Conservation (phyloP, 2,329 filamentous ascomycete species). For the Colletotrichum spinosum region DNA sequence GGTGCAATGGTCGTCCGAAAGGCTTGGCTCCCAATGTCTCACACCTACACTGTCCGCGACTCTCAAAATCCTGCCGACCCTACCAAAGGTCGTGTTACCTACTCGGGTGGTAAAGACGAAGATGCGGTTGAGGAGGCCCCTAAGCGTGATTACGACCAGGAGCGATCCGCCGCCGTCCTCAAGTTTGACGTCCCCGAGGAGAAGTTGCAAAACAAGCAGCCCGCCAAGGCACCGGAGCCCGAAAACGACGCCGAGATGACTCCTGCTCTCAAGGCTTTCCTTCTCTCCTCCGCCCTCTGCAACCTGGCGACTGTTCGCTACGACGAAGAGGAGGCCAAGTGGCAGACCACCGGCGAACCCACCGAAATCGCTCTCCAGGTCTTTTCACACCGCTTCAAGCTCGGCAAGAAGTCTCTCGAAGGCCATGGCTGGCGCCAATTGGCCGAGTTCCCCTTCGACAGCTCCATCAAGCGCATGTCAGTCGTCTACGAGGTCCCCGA, state of each 20-base stretch:
- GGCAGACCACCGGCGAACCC: conserved; percentile 77
- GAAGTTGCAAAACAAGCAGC: conserved; percentile 55
- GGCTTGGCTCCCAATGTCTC: conserved; percentile 70
- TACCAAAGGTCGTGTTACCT: conserved; percentile 65
- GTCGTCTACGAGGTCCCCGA: conserved; percentile 72
- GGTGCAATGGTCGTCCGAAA: conserved; percentile 78
- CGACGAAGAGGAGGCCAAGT: conserved; percentile 65
- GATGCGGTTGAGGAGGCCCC: conserved; percentile 49
- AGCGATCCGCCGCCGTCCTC: conserved; percentile 69
- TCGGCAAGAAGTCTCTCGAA: conserved; percentile 66
- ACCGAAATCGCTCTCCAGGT: conserved; percentile 84
- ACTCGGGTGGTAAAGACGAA: conserved; percentile 50
- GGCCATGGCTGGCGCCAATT: conserved; percentile 70
- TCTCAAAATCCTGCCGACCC: conserved; percentile 72
- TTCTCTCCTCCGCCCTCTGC: conserved; percentile 71
- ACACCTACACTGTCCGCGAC: conserved; percentile 70
- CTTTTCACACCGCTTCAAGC: conserved; percentile 76
- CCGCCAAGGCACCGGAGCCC: conserved; percentile 44
- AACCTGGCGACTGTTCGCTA: conserved; percentile 72
- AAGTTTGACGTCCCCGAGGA: conserved; percentile 73
- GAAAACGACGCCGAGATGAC: conserved; percentile 58
- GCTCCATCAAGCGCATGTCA: conserved; percentile 82
- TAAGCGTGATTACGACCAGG: conserved; percentile 67
- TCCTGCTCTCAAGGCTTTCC: conserved; percentile 61
- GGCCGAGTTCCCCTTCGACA: conserved; percentile 84